Evolutionary conservation across 2,329 filamentous ascomycete species (phyloP), one percentile per base, ranked within the genome.

Genomic region (Claviceps purpurea): DNA sequence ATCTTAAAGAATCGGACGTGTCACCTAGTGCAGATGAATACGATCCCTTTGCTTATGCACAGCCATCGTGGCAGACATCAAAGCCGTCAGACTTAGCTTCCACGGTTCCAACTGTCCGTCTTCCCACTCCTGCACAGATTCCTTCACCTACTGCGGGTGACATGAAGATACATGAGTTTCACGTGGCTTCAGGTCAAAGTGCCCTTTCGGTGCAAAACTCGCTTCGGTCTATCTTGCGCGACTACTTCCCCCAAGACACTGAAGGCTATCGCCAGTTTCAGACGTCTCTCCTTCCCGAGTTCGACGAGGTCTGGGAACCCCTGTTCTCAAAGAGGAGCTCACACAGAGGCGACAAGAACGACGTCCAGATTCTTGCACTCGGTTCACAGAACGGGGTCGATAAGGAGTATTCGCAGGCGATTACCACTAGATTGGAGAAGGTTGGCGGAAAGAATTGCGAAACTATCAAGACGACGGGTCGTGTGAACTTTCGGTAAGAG

Each of bases 301-400:
- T 73, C 44, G 70, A 74, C 37, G 71, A 67, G 4, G 58, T 79
- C 11, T 81, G 77, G 77, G 70, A 70, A 50, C 75, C 76, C 2
- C 67, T 81, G 0, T 75, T 80, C 46, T 65, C 60, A 39, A 68
- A 72, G 34, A 56, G 59, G 1, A 64, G 55, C 49, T 61, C 61
- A 0, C 61, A 57, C 4, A 52, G 57, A 22, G 60, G 64, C 5
- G 64, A 68, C 30, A 64, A 63, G 13, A 66, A 68, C 40, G 64
- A 79, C 13, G 78, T 83, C 57, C 70, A 82, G 48, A 79, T 84
- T 3, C 62, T 84, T 13, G 79, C 79, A 2, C 67, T 84, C 20
- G 80, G 81, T 3, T 72, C 73, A 4, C 77, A 84, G 56, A 68
- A 69, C 24, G 74, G 72, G 2, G 78, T 82, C 1, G 70, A 70